Evolutionary conservation across 2,329 filamentous ascomycete genomes (phyloP).

Genomic region (Exophiala xenobiotica): DNA sequence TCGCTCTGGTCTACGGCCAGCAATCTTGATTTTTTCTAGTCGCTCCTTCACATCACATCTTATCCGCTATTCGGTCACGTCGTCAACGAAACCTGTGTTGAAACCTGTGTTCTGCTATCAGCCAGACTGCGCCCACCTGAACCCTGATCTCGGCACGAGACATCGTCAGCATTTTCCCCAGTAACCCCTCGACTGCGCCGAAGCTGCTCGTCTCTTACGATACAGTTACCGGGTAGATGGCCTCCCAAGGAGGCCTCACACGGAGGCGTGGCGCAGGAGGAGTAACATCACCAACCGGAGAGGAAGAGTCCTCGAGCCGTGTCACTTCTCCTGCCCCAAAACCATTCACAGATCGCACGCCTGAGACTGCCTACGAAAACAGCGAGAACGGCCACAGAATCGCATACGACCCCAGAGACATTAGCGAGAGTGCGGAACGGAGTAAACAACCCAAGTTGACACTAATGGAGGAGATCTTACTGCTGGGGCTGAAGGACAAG

Average conservation of each 20-base stretch:
- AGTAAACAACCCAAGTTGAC: slow-evolving; percentile 98
- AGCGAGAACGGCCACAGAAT: slow-evolving; percentile 98
- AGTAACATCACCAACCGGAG: slow-evolving; percentile 46
- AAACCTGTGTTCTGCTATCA: no score
- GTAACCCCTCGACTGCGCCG: no score
- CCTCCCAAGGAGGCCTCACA: slow-evolving; percentile 69
- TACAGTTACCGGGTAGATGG: slow-evolving; percentile 46
- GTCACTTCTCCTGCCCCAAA: slow-evolving; percentile 64
- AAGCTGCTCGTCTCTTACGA: background rate
- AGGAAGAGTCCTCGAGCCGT: slow-evolving; percentile 63
- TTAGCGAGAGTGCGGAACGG: slow-evolving; percentile 92
- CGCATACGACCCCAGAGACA: slow-evolving; percentile 93
- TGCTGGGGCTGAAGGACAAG: slow-evolving; percentile 97
- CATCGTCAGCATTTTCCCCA: background rate
- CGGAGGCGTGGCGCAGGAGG: slow-evolving; percentile 66
- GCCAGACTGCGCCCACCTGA: background rate
- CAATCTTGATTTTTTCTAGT: background rate
- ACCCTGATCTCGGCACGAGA: slow-evolving; percentile 13
- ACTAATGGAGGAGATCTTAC: slow-evolving; percentile 95
- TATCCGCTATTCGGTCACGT: no score
- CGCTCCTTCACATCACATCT: no score
- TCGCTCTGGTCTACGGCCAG: no score
- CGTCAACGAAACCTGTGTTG: no score
- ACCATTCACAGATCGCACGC: slow-evolving; percentile 56
- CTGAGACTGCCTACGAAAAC: slow-evolving; percentile 78